Evolutionary conservation across 345 rosid species (phyloP).

Genomic region (Citrus australasica): DNA sequence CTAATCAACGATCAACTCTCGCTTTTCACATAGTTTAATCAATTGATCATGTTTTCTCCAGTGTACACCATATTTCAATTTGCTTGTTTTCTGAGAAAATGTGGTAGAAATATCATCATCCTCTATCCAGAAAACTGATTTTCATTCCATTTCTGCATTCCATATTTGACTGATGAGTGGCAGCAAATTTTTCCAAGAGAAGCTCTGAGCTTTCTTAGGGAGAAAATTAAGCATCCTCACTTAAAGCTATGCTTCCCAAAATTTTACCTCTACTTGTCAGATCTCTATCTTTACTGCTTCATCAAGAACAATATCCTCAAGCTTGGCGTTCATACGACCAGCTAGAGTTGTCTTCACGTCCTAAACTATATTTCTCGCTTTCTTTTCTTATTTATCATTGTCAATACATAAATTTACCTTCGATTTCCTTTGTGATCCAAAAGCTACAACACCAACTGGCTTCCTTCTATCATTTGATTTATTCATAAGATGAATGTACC

Average conservation of each 20-base stretch:
- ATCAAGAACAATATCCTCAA: neutral
- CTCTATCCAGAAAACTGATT: neutral
- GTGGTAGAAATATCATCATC: neutral
- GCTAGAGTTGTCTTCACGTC: neutral
- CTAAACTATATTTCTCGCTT: neutral
- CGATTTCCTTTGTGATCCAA: slow-evolving; percentile 1
- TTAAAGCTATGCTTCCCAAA: neutral
- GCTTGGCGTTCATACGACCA: neutral
- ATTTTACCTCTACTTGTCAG: neutral
- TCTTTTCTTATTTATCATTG: neutral
- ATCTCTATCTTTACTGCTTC: neutral
- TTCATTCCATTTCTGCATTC: neutral
- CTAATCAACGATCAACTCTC: neutral
- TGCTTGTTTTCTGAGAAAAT: neutral
- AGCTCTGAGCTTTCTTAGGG: neutral
- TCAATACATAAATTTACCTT: neutral
- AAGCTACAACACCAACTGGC: neutral
- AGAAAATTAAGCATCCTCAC: neutral
- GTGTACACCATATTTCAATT: neutral
- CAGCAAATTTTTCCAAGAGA: neutral
- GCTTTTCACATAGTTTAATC: neutral
- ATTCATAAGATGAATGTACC: slow-evolving; percentile 71
- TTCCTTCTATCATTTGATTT: slow-evolving; percentile 22
- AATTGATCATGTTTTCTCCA: neutral
- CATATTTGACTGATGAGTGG: neutral